Evolutionary conservation across 495 filamentous ascomycete species (phyloP).

Genomic region (Hyaloscypha bicolor): DNA sequence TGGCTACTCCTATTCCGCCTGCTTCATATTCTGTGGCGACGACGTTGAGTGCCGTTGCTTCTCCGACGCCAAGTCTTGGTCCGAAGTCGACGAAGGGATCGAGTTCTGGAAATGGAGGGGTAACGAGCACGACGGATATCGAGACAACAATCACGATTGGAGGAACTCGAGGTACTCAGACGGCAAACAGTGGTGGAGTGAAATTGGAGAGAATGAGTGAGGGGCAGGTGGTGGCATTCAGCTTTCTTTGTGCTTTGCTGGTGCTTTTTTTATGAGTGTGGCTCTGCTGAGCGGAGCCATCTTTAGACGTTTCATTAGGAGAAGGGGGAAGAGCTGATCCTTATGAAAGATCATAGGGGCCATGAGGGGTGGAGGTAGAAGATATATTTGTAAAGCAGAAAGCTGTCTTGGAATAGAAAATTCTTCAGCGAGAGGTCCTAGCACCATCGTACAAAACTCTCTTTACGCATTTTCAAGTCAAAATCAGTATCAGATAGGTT

Average conservation of each 20-base stretch:
- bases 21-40: not conserved
- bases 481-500: too few species aligned
- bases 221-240: not conserved
- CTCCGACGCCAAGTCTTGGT: not conserved
- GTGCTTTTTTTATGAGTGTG: slow-evolving; percentile 20
- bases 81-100: not conserved
- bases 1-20: not conserved
- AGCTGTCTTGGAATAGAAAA: too few species aligned
- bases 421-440: too few species aligned
- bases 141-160: not conserved
- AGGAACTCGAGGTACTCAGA: not conserved
- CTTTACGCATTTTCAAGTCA: too few species aligned
- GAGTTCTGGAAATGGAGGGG: not conserved
- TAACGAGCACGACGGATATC: not conserved
- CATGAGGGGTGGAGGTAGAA: too few species aligned
- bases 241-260: slow-evolving; percentile 2
- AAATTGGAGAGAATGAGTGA: not conserved
- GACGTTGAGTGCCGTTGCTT: not conserved
- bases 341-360: too few species aligned
- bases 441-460: too few species aligned
- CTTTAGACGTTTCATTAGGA: not conserved
- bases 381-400: too few species aligned
- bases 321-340: too few species aligned
- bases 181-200: not conserved
- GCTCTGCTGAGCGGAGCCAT: slow-evolving; percentile 16